Evolutionary conservation across 108 stramenopile genomes (phyloP).

Genomic region (Fragilaria radians): DNA sequence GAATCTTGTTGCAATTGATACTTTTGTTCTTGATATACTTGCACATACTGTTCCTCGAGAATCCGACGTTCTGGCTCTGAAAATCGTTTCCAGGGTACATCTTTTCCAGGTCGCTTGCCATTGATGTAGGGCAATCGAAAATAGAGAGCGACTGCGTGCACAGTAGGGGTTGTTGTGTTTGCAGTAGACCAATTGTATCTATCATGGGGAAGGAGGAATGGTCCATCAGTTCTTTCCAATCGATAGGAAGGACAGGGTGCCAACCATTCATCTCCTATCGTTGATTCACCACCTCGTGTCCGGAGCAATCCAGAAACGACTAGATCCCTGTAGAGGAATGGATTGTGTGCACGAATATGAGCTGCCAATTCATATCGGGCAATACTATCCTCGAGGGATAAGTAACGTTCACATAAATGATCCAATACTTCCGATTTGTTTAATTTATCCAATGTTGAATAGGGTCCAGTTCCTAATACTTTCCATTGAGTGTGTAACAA

Average conservation of each 20-base stretch:
- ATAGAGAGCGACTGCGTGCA: slow-evolving; percentile 30
- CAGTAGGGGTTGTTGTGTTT: neutral
- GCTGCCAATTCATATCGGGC: slow-evolving; percentile 55
- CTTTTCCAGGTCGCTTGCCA: slow-evolving; percentile 43
- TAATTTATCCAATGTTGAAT: slow-evolving; percentile 39
- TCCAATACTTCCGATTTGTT: slow-evolving; percentile 46
- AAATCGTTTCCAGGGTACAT: slow-evolving; percentile 44
- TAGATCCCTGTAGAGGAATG: slow-evolving; percentile 44
- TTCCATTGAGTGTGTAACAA: slow-evolving; percentile 59
- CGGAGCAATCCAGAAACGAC: slow-evolving; percentile 41
- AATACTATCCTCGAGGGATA: slow-evolving; percentile 22
- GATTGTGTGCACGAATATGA: slow-evolving; percentile 48
- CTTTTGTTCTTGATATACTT: slow-evolving; percentile 4
- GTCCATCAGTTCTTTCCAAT: neutral
- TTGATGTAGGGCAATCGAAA: slow-evolving; percentile 54
- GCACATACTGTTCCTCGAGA: slow-evolving; percentile 28
- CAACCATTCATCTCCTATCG: slow-evolving; percentile 51
- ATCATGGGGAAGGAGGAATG: neutral
- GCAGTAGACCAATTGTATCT: neutral
- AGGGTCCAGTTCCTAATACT: slow-evolving; percentile 54
- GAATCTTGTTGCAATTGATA: neutral
- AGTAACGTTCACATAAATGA: slow-evolving; percentile 64
- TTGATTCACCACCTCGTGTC: slow-evolving; percentile 37
- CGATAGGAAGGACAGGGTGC: slow-evolving; percentile 35
- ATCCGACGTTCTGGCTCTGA: slow-evolving; percentile 20